These are phyloP conservation scores for Orbilia brochopaga DNA, from an alignment of 2,329 filamentous ascomycete genomes.

Conservation along the genomic window DNA sequence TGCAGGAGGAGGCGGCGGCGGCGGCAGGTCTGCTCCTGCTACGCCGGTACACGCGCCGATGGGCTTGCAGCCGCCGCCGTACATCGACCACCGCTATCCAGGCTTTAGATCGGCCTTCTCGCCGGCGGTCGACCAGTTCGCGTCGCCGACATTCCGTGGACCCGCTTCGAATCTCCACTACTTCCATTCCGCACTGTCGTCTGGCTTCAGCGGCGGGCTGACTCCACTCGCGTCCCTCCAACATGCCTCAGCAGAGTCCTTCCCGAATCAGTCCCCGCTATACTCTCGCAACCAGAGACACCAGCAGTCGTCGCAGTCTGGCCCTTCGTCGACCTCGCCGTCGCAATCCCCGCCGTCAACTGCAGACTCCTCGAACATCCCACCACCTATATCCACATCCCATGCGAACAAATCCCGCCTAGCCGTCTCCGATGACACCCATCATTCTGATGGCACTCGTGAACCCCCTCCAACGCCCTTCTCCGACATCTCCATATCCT, in stretches of 20 bases:
- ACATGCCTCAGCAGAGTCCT: constrained; percentile 44
- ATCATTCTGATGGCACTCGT: constrained; percentile 43
- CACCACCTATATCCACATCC: constrained; percentile 47
- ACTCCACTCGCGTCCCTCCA: constrained; percentile 74
- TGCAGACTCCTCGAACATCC: constrained; percentile 48
- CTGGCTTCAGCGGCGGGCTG: constrained; percentile 74
- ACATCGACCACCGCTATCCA: constrained; percentile 48
- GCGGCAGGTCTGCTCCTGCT: constrained; percentile 24
- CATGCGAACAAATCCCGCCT: constrained; percentile 25
- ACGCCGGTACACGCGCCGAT: constrained; percentile 41
- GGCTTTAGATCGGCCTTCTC: constrained; percentile 51
- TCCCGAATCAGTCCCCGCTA: constrained; percentile 31
- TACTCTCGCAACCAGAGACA: constrained; percentile 25
- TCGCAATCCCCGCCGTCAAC: constrained; percentile 54
- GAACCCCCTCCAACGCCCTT: constrained; percentile 43
- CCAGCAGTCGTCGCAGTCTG: constrained; percentile 39
- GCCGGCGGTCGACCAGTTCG: constrained; percentile 53
- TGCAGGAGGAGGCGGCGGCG: constrained; percentile 13
- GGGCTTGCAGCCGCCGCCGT: constrained; percentile 42
- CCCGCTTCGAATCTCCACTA: constrained; percentile 74
- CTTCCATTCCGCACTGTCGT: constrained; percentile 77
- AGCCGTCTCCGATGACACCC: constrained; percentile 47
- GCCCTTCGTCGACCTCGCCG: constrained; percentile 51
- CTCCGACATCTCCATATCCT: constrained; percentile 49
- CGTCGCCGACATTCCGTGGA: constrained; percentile 35